Evolutionary conservation across 768 basidiomycete species (phyloP), one percentile per base, ranked within the genome.

Genomic region (Hericium rajendrae): DNA sequence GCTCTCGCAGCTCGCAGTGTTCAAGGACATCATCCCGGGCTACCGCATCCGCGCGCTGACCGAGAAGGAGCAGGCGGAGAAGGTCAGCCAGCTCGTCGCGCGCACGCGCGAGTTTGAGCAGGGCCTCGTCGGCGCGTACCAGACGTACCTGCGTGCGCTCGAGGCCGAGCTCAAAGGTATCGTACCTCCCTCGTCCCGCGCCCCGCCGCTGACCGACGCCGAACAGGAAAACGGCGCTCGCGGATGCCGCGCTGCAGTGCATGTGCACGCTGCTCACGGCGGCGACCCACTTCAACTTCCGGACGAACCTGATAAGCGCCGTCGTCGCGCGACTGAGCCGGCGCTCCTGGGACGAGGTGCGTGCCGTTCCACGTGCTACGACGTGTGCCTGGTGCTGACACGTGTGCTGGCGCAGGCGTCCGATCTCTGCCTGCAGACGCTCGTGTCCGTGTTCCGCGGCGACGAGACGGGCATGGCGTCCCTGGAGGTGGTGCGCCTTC

Each of bases 251-350:
- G 51, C 76, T 98, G 54, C 85, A 82, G 67, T 91, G 86, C 71
- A 86, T 98, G 79, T 94, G 94, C 72, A 86, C 86, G 5, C 77
- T 98, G 48, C 74, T 93, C 24, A 78, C 79, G 18, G 85, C 91
- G 67, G 82, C 85, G 60, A 88, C 91, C 13, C 94, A 98, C 72
- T 99, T 99, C 83, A 99, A 98, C 74, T 98, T 97, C 70, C 83
- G 90, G 48, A 78, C 82, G 62, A 97, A 98, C 73, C 79, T 99
- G 63, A 91, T 97, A 83, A 84, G 84, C 59, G 86, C 86, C 52
- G 76, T 98, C 57, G 83, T 97, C 22, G 83, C 86, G 51, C 82
- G 83, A 13, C 71, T 98, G 50, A 94, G 93, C 68, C 83, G 82
- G 68, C 87, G 81, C 67, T 84, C 86, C 18, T 98, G 94, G 94